These are phyloP conservation scores for Pyricularia sp. DNA, from an alignment of 2,329 filamentous ascomycete species.

Conservation along the genomic window DNA sequence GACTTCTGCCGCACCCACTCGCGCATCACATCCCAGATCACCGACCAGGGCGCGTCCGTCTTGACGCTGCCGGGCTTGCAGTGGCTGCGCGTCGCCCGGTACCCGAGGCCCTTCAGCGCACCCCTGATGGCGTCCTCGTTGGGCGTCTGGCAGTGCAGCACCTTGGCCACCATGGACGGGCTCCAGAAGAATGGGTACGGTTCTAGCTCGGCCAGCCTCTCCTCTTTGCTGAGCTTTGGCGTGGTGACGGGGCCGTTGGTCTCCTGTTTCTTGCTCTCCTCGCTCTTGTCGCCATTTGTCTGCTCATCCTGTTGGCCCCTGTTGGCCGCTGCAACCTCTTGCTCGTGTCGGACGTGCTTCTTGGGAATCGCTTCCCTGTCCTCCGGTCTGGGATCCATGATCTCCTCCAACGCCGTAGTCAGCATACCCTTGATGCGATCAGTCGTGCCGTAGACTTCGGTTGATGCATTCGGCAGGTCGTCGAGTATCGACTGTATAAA, in stretches of 20 bases:
- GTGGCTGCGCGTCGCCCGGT: conserved; percentile 76
- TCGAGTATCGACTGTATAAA: conserved; percentile 76
- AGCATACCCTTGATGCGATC: conserved; percentile 86
- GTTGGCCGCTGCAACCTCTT: conserved; percentile 23
- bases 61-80: conserved; percentile 85
- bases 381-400: conserved; percentile 23
- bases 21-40: conserved; percentile 87
- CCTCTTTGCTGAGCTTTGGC: conserved; percentile 18
- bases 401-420: conserved; percentile 75
- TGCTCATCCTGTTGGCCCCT: conserved; percentile 2
- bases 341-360: not conserved
- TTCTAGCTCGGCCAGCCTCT: conserved; percentile 57
- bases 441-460: conserved; percentile 67
- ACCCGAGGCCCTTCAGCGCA: conserved; percentile 72
- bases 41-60: conserved; percentile 83
- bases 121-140: conserved; percentile 72
- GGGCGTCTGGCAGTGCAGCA: conserved; percentile 71
- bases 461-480: conserved; percentile 57
- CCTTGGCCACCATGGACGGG: conserved; percentile 63
- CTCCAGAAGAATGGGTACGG: conserved; percentile 80
- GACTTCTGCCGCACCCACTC: conserved; percentile 80
- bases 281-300: not conserved
- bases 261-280: not conserved
- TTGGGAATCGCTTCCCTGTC: conserved; percentile 14
- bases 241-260: not conserved